Evolutionary conservation across 306 rosid species (phyloP).

Genomic region (Benincasa hispida): DNA sequence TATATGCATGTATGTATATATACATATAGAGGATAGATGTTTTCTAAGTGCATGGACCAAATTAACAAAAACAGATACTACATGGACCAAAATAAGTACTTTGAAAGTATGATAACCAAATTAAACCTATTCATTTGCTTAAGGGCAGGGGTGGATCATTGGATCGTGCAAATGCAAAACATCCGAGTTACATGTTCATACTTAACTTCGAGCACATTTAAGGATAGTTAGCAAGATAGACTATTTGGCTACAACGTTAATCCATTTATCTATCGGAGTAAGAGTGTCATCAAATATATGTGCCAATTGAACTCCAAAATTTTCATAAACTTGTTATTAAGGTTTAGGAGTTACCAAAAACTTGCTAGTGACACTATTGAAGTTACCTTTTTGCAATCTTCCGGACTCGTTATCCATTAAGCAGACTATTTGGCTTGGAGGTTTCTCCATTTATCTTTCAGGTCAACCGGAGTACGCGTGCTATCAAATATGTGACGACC

Average conservation of each 20-base stretch:
- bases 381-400: neutral
- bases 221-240: neutral
- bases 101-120: neutral
- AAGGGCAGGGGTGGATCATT: neutral
- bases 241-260: conserved; percentile 3
- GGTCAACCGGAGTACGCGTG: conserved; percentile 32
- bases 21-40: neutral
- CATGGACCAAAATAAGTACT: neutral
- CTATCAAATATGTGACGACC: conserved; percentile 22
- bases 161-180: neutral
- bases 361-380: neutral
- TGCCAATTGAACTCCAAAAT: conserved; percentile 28
- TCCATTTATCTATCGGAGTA: conserved; percentile 75
- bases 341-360: too few species aligned
- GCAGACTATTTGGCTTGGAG: neutral
- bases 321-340: neutral
- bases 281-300: conserved; percentile 20
- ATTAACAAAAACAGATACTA: neutral
- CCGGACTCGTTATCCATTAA: neutral
- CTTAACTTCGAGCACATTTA: neutral
- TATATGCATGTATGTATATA: too few species aligned
- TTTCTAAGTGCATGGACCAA: neutral
- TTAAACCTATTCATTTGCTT: neutral
- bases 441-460: conserved; percentile 75
- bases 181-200: neutral